These are phyloP conservation scores for Neurospora sp. DNA, from an alignment of 495 filamentous ascomycete species.

Conservation along the genomic window DNA sequence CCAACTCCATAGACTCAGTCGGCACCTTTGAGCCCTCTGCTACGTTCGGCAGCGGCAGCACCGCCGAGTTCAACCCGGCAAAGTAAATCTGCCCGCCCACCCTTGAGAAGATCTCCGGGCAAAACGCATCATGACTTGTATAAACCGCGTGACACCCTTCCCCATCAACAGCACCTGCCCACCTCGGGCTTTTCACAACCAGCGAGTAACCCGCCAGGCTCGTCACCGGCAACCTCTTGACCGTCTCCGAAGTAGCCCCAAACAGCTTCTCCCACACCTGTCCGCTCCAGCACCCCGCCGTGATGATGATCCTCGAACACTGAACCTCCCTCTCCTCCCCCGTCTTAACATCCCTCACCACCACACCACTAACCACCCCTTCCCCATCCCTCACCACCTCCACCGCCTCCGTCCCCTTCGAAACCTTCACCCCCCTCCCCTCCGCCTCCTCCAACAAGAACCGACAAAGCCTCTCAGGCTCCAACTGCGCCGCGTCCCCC, in stretches of 20 bases:
- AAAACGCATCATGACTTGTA: constrained; percentile 49
- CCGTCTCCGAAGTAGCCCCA: constrained; percentile 33
- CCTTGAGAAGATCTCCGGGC: constrained; percentile 65
- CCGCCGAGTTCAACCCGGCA: constrained; percentile 56
- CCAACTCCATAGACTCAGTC: constrained; percentile 32
- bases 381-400: constrained; percentile 39
- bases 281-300: constrained; percentile 62
- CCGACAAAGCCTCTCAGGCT: constrained; percentile 49
- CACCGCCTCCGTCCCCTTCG: constrained; percentile 50
- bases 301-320: constrained; percentile 50
- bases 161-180: constrained; percentile 27
- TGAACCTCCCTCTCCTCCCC: constrained; percentile 44
- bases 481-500: constrained; percentile 55
- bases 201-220: constrained; percentile 64
- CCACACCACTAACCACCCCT: constrained; percentile 36
- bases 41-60: constrained; percentile 45
- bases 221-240: constrained; percentile 37
- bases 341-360: constrained; percentile 31
- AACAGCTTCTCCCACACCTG: constrained; percentile 55
- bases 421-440: constrained; percentile 52
- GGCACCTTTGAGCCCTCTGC: constrained; percentile 39
- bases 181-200: constrained; percentile 52
- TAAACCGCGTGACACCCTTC: constrained; percentile 60
- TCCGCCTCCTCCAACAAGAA: constrained; percentile 51
- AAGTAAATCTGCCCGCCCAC: constrained; percentile 59